Percentiles rank a stretch among this genome's conserved stretches.
Evolutionary conservation across 2,329 filamentous ascomycete species (phyloP).

Genomic region (Ophiobolus disseminans): DNA sequence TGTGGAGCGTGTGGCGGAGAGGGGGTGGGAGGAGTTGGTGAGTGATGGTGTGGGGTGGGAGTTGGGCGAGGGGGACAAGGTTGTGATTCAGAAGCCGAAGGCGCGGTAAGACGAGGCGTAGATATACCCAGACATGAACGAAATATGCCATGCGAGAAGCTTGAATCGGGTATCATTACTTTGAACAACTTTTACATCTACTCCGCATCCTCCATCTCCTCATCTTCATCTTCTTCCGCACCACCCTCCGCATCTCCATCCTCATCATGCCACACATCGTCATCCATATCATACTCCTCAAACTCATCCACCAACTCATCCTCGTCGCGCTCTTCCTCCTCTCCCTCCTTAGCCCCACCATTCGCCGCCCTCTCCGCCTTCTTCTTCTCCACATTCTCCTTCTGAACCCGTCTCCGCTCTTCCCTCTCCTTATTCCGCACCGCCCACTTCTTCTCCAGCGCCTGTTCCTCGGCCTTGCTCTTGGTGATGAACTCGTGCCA

Average conservation of each 20-base stretch:
- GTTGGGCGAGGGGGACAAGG: conserved; percentile 69
- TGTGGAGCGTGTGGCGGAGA: conserved; percentile 72
- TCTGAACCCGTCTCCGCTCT: conserved; percentile 79
- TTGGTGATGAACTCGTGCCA: conserved; percentile 98
- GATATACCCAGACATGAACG: not conserved
- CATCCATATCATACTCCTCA: conserved; percentile 58
- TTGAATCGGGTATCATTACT: conserved; percentile 45
- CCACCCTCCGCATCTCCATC: conserved; percentile 60
- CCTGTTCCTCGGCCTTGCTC: conserved; percentile 75
- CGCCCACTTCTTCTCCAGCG: conserved; percentile 84
- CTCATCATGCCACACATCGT: conserved; percentile 61
- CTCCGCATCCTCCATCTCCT: conserved; percentile 56
- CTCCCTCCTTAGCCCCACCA: conserved; percentile 51
- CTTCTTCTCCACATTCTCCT: conserved; percentile 89
- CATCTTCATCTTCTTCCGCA: conserved; percentile 57
- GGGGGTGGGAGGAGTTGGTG: conserved; percentile 75
- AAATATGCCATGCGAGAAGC: not conserved
- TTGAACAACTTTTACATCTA: conserved; percentile 10
- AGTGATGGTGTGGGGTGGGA: conserved; percentile 85
- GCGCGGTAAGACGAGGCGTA: conserved; percentile 37
- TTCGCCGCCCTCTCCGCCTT: conserved; percentile 62
- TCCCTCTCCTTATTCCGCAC: conserved; percentile 81
- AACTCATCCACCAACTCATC: conserved; percentile 58
- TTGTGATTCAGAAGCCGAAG: conserved; percentile 75
- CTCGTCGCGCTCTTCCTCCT: conserved; percentile 56